A percentile compares a stretch with the other conserved stretches of the same genome.
Conservation (phyloP, 768 basidiomycete species). For the Leccinum uliginosum region DNA sequence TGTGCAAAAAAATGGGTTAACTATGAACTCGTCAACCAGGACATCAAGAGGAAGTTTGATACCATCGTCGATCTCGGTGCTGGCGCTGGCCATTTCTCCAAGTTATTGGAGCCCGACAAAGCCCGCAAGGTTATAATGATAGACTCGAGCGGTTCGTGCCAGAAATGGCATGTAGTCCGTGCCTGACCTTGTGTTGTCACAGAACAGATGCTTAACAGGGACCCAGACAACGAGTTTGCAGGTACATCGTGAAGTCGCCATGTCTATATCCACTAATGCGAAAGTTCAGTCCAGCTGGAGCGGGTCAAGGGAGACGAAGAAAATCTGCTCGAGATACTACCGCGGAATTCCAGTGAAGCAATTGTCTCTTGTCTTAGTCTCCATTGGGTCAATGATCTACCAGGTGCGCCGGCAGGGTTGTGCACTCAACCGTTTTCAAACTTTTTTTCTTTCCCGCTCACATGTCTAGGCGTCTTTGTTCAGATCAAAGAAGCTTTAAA, state of each 20-base stretch:
- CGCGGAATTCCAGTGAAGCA: conserved; percentile 79
- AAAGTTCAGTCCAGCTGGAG: conserved; percentile 62
- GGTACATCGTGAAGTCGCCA: conserved; percentile 39
- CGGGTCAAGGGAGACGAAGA: conserved; percentile 86
- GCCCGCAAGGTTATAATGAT: conserved; percentile 76
- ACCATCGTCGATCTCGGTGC: conserved; percentile 84
- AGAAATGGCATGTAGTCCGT: background rate
- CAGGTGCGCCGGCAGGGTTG: conserved; percentile 50
- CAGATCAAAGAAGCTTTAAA: conserved; percentile 82
- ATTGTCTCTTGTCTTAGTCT: conserved; percentile 87
- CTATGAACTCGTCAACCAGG: conserved; percentile 44
- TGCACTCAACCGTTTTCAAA: background rate
- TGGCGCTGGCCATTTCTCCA: conserved; percentile 89
- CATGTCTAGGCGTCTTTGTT: conserved; percentile 61
- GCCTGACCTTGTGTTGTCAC: conserved; percentile 8
- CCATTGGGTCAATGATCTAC: conserved; percentile 98
- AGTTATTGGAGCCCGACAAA: conserved; percentile 65
- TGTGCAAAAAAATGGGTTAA: conserved; percentile 2
- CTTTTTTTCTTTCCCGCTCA: background rate
- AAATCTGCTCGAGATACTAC: conserved; percentile 58
- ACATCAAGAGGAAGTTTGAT: conserved; percentile 82
- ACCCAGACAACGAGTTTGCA: conserved; percentile 75
- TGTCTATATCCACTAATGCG: conserved; percentile 1
- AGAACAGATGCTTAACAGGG: conserved; percentile 74
- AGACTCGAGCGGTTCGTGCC: conserved; percentile 72